phyloP scores from a whole-genome alignment of 306 rosid species.

The Casuarina equisetifolia region DNA sequence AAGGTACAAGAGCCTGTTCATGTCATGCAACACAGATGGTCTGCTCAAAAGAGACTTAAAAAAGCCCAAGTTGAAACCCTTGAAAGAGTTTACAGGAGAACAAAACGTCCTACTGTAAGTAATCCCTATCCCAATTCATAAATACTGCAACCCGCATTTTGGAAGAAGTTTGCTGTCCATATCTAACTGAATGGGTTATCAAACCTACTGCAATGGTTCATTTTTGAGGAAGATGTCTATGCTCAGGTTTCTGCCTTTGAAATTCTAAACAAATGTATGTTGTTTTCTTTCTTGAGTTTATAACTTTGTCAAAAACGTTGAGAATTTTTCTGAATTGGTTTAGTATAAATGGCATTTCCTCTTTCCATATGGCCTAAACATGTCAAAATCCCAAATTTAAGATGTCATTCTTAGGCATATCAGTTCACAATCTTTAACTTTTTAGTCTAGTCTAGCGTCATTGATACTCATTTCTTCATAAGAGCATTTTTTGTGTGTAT shows the following conservation, averaged over 20 bases:
- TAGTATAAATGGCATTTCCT: not conserved
- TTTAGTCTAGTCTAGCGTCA: not conserved
- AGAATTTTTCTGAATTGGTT: not conserved
- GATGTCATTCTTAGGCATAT: not conserved
- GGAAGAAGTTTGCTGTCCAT: not conserved
- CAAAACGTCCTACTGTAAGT: conserved; percentile 95
- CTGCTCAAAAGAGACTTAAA: conserved; percentile 76
- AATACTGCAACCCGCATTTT: conserved; percentile 13
- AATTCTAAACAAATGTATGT: too few relatives aligned
- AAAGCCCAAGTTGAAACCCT: conserved; percentile 74
- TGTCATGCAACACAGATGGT: conserved; percentile 62
- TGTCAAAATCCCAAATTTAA: not conserved
- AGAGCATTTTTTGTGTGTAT: not conserved
- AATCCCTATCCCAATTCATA: conserved; percentile 5
- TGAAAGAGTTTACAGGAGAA: conserved; percentile 67
- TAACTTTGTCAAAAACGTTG: too few relatives aligned
- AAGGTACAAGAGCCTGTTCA: conserved; percentile 58
- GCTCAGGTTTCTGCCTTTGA: too few relatives aligned
- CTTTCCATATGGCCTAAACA: not conserved
- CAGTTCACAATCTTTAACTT: not conserved
- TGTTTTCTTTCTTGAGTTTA: too few relatives aligned
- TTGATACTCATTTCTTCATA: not conserved
- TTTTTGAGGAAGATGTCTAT: too few relatives aligned
- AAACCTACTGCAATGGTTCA: too few relatives aligned
- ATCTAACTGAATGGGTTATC: not conserved